Conservation (phyloP, 2,329 filamentous ascomycete species). For the Aureobasidium sp. region DNA sequence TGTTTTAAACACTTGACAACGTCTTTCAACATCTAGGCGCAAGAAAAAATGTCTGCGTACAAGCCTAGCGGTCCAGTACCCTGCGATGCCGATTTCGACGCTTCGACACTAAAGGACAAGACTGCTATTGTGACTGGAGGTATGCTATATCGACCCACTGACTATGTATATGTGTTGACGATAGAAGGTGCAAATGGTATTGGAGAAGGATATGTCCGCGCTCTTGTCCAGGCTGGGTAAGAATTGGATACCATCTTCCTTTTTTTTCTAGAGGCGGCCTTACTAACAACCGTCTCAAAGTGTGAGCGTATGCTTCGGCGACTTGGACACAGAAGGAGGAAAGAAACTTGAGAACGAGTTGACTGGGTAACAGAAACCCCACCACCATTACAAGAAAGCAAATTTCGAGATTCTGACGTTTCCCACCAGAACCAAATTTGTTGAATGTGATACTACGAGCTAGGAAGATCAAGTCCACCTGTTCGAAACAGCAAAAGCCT, state of each 20-base stretch:
- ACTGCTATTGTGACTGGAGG: not conserved
- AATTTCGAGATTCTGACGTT: too few relatives aligned
- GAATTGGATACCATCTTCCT: not conserved
- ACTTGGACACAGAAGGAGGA: conserved; percentile 22
- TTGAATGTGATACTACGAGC: conserved; percentile 22
- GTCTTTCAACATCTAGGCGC: too few relatives aligned
- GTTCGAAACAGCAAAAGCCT: conserved; percentile 22
- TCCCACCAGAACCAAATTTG: conserved; percentile 21
- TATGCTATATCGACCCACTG: not conserved
- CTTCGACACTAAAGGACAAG: not conserved
- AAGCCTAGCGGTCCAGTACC: not conserved
- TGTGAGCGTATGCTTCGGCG: conserved; percentile 29
- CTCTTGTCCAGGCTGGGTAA: not conserved
- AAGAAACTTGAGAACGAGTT: conserved; percentile 24
- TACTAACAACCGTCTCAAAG: conserved; percentile 16
- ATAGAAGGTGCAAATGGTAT: conserved; percentile 23
- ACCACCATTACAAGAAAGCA: too few relatives aligned
- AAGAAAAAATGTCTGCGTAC: not conserved
- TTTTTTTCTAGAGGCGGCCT: too few relatives aligned
- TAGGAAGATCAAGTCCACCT: conserved; percentile 25
- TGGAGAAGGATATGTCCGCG: not conserved
- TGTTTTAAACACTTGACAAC: too few relatives aligned
- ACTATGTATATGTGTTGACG: not conserved
- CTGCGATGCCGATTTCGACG: not conserved
- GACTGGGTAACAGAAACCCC: not conserved